Evolutionary conservation across 1,139 yeast species (phyloP).

Genomic region (Blastobotrys ciferrii): DNA sequence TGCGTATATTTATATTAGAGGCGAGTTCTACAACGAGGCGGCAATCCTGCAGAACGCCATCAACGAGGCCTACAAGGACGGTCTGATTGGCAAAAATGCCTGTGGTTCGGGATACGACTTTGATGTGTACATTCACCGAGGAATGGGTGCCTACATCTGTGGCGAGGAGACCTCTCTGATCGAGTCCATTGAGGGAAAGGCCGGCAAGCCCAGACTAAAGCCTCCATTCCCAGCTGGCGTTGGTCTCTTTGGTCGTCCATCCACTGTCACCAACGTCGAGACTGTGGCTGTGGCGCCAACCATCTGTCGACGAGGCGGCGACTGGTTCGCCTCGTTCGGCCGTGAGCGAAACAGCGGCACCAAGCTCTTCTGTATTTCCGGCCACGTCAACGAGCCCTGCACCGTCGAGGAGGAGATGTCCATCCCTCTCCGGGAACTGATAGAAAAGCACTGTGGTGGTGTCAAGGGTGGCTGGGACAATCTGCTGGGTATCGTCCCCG

Average conservation of each 20-base stretch:
- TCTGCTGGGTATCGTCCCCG: constrained; percentile 80
- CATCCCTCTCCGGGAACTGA: constrained; percentile 72
- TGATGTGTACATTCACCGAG: constrained; percentile 80
- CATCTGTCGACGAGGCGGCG: constrained; percentile 82
- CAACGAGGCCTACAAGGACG: constrained; percentile 80
- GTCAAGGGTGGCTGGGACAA: constrained; percentile 91
- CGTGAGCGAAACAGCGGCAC: constrained; percentile 82
- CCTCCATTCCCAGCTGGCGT: constrained; percentile 96
- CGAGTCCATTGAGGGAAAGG: constrained; percentile 86
- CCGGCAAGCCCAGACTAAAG: constrained; percentile 88
- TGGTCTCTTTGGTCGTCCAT: constrained; percentile 85
- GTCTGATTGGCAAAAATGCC: constrained; percentile 75
- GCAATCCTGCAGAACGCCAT: constrained; percentile 70
- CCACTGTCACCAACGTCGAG: constrained; percentile 86
- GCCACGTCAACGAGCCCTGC: constrained; percentile 88
- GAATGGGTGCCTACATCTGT: constrained; percentile 89
- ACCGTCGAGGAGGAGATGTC: constrained; percentile 94
- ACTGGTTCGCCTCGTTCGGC: constrained; percentile 80
- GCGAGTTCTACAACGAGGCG: constrained; percentile 83
- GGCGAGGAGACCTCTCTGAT: constrained; percentile 90
- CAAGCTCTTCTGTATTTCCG: constrained; percentile 80
- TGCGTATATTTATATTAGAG: constrained; percentile 85
- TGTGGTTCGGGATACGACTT: constrained; percentile 84
- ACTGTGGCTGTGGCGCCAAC: constrained; percentile 88
- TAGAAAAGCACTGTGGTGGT: constrained; percentile 89